A percentile compares a stretch with the other conserved stretches of the same genome.
phyloP scores from a whole-genome alignment of 2,329 filamentous ascomycete genomes.

The Akanthomyces lecanii region DNA sequence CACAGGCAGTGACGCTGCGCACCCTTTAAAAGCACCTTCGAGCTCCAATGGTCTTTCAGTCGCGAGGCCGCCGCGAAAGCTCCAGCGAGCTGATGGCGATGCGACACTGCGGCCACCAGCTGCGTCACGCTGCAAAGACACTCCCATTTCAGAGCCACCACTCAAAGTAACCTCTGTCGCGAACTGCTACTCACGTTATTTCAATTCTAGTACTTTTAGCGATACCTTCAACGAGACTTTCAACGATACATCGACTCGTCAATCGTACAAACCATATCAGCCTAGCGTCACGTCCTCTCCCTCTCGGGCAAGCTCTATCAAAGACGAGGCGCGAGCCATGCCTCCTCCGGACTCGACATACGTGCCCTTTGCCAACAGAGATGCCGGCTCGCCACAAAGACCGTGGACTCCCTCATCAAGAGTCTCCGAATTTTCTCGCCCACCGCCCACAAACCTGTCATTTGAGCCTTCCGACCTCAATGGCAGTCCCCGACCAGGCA shows the following conservation, averaged over 20 bases:
- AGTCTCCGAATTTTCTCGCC: constrained; percentile 61
- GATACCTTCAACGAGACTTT: constrained; percentile 20
- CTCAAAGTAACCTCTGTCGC: background rate
- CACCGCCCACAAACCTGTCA: constrained; percentile 63
- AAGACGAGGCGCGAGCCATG: constrained; percentile 55
- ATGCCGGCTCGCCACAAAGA: constrained; percentile 46
- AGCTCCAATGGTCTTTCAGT: background rate
- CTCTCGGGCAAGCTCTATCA: constrained; percentile 45
- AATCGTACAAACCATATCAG: constrained; percentile 43
- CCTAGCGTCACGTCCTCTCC: constrained; percentile 47
- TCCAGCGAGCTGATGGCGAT: constrained; percentile 12
- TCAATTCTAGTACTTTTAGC: constrained; percentile 35
- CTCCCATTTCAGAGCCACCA: background rate
- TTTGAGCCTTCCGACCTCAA: constrained; percentile 90
- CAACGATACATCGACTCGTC: background rate
- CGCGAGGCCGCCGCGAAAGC: background rate
- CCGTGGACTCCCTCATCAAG: constrained; percentile 54
- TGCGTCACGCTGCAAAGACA: background rate
- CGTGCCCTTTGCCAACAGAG: constrained; percentile 48
- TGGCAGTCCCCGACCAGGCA: constrained; percentile 84
- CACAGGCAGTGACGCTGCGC: background rate
- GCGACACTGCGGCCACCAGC: background rate
- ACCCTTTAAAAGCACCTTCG: too few species aligned
- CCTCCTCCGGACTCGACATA: constrained; percentile 62
- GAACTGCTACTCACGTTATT: constrained; percentile 7